phyloP scores from a whole-genome alignment of 371 early-diverging fungal species.

The Mortierella sp. region DNA sequence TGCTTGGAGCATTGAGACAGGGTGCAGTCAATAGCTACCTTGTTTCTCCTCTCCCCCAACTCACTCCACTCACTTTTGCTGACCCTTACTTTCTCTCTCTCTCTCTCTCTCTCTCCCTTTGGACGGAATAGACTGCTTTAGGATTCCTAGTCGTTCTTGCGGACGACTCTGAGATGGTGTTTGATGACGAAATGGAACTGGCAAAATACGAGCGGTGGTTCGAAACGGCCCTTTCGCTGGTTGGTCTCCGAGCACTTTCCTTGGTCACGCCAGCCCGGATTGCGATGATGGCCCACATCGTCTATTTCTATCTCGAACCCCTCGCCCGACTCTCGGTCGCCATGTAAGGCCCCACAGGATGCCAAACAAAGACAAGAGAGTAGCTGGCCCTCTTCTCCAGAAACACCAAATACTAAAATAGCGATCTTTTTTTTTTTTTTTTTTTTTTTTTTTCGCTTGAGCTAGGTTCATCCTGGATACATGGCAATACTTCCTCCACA shows the following conservation, averaged over 20 bases:
- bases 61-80: too few relatives aligned
- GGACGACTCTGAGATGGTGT: constrained; percentile 56
- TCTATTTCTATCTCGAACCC: constrained; percentile 54
- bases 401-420: not conserved
- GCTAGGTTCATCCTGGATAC: constrained; percentile 67
- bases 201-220: constrained; percentile 56
- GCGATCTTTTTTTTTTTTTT: constrained; percentile 32
- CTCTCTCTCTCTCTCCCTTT: not conserved
- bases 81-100: not conserved
- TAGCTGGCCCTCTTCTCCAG: too few relatives aligned
- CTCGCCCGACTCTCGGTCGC: constrained; percentile 49
- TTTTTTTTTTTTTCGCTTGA: not conserved
- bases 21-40: not conserved
- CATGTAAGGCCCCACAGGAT: constrained; percentile 40
- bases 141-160: constrained; percentile 54
- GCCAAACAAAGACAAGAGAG: not conserved
- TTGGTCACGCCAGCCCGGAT: constrained; percentile 30
- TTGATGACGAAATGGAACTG: constrained; percentile 56
- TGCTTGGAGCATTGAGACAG: not conserved
- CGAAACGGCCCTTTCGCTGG: constrained; percentile 12
- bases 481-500: constrained; percentile 83
- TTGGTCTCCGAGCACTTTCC: constrained; percentile 19
- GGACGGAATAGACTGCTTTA: constrained; percentile 39
- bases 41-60: too few relatives aligned
- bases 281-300: constrained; percentile 32